Evolutionary conservation across 129 eudicot genomes (phyloP), one percentile per base, ranked within the genome.

Genomic region (Pulicaria dysenterica): DNA sequence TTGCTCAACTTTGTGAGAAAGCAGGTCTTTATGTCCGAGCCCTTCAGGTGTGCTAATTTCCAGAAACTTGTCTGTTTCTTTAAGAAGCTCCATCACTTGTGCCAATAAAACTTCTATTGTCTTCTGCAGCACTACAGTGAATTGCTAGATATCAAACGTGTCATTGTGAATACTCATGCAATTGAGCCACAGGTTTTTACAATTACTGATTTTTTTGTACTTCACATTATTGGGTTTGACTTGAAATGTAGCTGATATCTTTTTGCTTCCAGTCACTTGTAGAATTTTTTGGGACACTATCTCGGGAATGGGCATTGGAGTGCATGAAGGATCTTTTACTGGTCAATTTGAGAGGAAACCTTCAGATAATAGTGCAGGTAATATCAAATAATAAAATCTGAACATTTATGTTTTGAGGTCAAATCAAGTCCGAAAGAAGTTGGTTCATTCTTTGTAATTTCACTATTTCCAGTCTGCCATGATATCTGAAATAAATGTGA

Each of bases 1-100:
- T 93, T 75, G 98, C 98, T 47, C 98, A 93, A 72, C 98, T 93
- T 46, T 93, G 96, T 87, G 98, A 93, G 72, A 89, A 93, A 84
- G 95, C 95, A 58, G 98, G 98, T 72, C 92, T 93, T 12, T 93
- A 81, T 74, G 82, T 93, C 64, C 85, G 94, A 79, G 98, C 98
- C 51, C 95, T 93, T 69, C 90, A 85, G 98, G 98, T 93, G 72
- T 40, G 69, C 45, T 50, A 58, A 47, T 57, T 6, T 60, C 42
- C 48, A 34, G 10, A 24, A 14, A 6, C 36, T 57, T 16, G 54
- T 58, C 37, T 47, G 38, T 74, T 64, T 66, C 19, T 14, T 0
- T 4, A 11, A 4, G 58, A 53, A 65, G 66, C 46, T 66, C 10
- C n/a, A 16, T 59, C 63, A 58, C 19, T 19, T 17, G 65, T 42